Conservation (phyloP, 495 filamentous ascomycete genomes). For the Neurospora discreta region DNA sequence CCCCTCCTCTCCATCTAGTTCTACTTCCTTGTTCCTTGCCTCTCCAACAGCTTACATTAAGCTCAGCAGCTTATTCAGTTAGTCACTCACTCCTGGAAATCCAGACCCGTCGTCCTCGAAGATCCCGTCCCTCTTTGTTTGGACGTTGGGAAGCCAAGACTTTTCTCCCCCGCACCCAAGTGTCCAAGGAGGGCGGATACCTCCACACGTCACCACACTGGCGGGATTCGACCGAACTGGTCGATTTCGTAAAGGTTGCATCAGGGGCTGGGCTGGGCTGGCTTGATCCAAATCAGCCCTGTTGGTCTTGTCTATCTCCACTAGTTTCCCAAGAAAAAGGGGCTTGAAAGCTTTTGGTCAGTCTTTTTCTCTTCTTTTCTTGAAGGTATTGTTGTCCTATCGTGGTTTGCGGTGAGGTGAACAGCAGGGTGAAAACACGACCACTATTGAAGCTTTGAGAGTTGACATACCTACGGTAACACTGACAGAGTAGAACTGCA, state of each 20-base stretch:
- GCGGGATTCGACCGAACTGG: not conserved
- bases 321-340: no score
- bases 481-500: not conserved
- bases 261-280: no score
- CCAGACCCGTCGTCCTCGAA: not conserved
- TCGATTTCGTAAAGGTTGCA: not conserved
- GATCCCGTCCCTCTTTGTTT: not conserved
- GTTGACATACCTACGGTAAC: not conserved
- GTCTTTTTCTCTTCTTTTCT: not conserved
- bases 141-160: not conserved
- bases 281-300: not conserved
- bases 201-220: not conserved
- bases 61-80: not conserved
- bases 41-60: not conserved
- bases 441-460: not conserved
- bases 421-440: not conserved
- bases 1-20: not conserved
- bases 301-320: no score
- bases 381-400: not conserved
- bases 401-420: not conserved
- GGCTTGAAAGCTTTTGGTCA: not conserved
- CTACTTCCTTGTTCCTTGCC: not conserved
- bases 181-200: not conserved
- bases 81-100: not conserved
- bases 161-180: not conserved